Evolutionary conservation across 2,329 filamentous ascomycete species (phyloP).

Genomic region (Aspergillus uvarum): DNA sequence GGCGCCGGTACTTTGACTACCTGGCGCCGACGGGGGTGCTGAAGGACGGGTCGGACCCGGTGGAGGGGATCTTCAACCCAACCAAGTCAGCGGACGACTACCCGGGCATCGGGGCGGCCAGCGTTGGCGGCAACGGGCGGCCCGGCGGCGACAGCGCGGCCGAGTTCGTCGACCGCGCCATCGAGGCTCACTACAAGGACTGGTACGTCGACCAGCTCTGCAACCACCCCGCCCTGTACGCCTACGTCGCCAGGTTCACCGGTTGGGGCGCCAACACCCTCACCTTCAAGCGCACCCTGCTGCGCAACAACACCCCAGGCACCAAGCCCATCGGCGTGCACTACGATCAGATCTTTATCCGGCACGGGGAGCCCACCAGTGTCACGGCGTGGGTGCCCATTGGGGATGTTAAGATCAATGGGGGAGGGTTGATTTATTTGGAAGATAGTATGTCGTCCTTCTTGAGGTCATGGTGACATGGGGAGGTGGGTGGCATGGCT

Average conservation of each 20-base stretch:
- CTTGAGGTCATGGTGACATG: neutral
- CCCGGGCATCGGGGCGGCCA: conserved; percentile 57
- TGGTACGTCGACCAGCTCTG: conserved; percentile 58
- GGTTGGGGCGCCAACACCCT: conserved; percentile 55
- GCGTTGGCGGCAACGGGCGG: conserved; percentile 44
- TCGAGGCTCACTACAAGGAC: conserved; percentile 54
- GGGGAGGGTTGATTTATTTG: conserved; percentile 61
- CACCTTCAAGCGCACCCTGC: conserved; percentile 49
- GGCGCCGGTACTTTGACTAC: conserved; percentile 55
- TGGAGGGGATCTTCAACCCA: conserved; percentile 56
- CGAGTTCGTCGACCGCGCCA: conserved; percentile 51
- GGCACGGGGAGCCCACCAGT: conserved; percentile 55
- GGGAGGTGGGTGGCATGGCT: neutral
- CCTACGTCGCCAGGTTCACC: conserved; percentile 53
- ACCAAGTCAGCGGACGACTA: conserved; percentile 45
- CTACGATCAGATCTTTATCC: conserved; percentile 60
- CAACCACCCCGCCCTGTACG: conserved; percentile 51
- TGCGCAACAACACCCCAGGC: conserved; percentile 58
- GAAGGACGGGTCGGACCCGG: conserved; percentile 51
- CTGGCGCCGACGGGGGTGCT: conserved; percentile 58
- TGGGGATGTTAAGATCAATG: conserved; percentile 54
- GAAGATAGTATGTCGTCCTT: conserved; percentile 41
- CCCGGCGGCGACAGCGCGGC: conserved; percentile 47
- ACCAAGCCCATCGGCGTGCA: conserved; percentile 61
- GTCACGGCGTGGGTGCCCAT: conserved; percentile 61